Conservation (phyloP, 345 rosid genomes). For the Linum usitatissimum region DNA sequence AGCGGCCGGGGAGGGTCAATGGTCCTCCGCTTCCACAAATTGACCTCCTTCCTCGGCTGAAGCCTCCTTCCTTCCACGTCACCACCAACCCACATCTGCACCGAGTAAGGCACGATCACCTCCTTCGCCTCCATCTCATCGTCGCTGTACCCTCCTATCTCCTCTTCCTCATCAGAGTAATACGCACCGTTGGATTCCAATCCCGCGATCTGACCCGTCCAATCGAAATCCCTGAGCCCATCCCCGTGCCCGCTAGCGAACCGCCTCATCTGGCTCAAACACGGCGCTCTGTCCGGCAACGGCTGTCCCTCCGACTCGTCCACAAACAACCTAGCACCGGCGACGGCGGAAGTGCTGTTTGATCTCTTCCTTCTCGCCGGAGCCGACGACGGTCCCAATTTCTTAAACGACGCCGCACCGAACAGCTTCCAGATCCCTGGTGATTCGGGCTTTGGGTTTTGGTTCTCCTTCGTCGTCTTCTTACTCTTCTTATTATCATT, state of each 20-base stretch:
- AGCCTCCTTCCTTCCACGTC: conserved; percentile 1
- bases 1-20: conserved; percentile 14
- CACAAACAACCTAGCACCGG: background rate
- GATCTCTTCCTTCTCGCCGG: background rate
- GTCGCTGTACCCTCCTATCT: conserved; percentile 5
- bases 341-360: background rate
- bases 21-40: conserved; percentile 19
- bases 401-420: background rate
- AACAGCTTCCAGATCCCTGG: background rate
- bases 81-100: conserved; percentile 38
- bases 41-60: conserved; percentile 17
- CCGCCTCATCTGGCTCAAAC: conserved; percentile 65
- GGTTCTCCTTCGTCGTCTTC: background rate
- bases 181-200: conserved; percentile 32
- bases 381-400: background rate
- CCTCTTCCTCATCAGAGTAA: conserved; percentile 36
- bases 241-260: conserved; percentile 60
- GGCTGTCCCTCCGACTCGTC: background rate
- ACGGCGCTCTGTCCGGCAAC: conserved; percentile 33
- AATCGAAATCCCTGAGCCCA: conserved; percentile 45
- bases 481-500: background rate
- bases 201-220: conserved; percentile 54
- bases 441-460: background rate
- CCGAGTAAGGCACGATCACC: conserved; percentile 55
- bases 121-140: conserved; percentile 30